Conservation (phyloP, 129 eudicot genomes). For the Escallonia herrerae region DNA sequence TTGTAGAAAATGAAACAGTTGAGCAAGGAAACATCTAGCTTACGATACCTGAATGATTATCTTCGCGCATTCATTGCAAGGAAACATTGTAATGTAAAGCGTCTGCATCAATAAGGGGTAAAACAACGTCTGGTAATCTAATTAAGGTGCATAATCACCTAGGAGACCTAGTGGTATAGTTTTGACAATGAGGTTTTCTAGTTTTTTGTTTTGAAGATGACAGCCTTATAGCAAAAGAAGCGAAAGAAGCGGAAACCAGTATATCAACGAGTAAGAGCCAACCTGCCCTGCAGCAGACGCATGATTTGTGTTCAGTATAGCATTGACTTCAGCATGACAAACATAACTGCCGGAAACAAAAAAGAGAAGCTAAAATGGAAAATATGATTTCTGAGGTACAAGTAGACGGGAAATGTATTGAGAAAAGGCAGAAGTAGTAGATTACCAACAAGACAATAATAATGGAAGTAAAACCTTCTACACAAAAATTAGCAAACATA, state of each 20-base stretch:
- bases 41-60: constrained; percentile 77
- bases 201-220: not conserved
- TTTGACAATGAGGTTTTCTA: not conserved
- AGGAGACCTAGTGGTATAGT: not conserved
- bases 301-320: constrained; percentile 86
- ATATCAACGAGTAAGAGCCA: constrained; percentile 8
- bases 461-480: not conserved
- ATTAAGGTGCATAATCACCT: constrained; percentile 1
- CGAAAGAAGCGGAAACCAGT: constrained; percentile 8
- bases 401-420: not conserved
- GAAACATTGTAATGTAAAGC: constrained; percentile 94
- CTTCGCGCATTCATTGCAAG: constrained; percentile 95
- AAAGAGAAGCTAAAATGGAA: not conserved
- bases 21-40: too few species aligned
- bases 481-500: too few species aligned
- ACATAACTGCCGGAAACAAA: constrained; percentile 53
- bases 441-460: not conserved
- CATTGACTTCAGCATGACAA: constrained; percentile 96
- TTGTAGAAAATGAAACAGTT: not conserved
- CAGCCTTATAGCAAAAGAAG: not conserved
- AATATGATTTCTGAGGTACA: not conserved
- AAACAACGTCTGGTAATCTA: not conserved
- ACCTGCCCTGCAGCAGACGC: constrained; percentile 99
- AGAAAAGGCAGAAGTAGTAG: not conserved
- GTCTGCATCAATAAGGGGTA: constrained; percentile 38